Base-by-base conservation (phyloP, 1,284 basidiomycete genomes). In the Malassezia sympodialis region DNA sequence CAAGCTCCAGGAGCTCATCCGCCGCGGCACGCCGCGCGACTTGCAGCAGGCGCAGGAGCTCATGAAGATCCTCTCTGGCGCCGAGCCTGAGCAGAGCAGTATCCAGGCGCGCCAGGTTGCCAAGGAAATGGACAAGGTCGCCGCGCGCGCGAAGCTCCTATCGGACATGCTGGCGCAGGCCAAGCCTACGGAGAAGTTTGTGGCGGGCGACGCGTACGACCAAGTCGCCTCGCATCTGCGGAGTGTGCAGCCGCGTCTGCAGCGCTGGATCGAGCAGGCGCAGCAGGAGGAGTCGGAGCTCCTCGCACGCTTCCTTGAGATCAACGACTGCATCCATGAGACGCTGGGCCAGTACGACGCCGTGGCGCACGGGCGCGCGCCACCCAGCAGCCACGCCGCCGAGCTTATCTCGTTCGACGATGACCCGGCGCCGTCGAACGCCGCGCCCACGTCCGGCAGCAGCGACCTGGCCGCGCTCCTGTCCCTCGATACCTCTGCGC, bases 101-200 rank as follows among this genome's bases (percentile, higher is more conserved):
- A 88, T 89, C 71, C 88, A 89, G 1, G 90, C 96, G 75, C 82
- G 84, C 17, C 90, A 96, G 69, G 88, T 90, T 1, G 76, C 89
- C 34, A 83, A 82, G 3, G 94, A 98, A 68, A 83, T 98, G 26
- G 88, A 90, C 72, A 94, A 94, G 76, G 81, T 99, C 19, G 91
- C 96, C 77, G 84, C 84, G 70, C 90, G 96, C 74, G 89, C 94
- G 34, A 84, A 96, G 32, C 76, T 98, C 44, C 79, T 98, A 26
- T 94, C 93, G 70, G 91, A 98, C 76, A 87, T 99, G 84, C 79
- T 98, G 50, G 90, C 98, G 68, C 96, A 96, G 68, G 86, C 88
- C 15, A 87, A 89, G 58, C 79, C 81, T 48, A 83, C 85, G 8
- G 77, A 78, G 49, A 72, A 73, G 45, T 77, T 78, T 57, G 77